A percentile compares a stretch with the other conserved stretches of the same genome.
Evolutionary conservation across 306 rosid genomes (phyloP).

Genomic region (Arachis stenosperma): DNA sequence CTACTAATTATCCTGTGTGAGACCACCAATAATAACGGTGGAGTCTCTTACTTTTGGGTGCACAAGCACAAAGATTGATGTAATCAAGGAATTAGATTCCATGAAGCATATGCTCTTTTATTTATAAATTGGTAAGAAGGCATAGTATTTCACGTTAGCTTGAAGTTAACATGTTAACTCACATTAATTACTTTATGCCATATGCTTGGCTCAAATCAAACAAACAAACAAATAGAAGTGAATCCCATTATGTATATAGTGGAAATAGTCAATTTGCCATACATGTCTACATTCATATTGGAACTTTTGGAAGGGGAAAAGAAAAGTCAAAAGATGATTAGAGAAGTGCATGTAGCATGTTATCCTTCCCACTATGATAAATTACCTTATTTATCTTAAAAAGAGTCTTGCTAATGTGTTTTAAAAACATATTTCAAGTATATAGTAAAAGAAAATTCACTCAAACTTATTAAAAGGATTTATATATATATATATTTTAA

Average conservation of each 20-base stretch:
- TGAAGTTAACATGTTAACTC: conserved; percentile 38
- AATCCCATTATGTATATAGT: conserved; percentile 29
- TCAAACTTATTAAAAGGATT: too few relatives aligned
- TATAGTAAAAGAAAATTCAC: too few relatives aligned
- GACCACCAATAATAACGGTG: conserved; percentile 36
- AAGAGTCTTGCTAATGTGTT: background rate
- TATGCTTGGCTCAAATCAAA: conserved; percentile 43
- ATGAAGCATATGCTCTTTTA: conserved; percentile 31
- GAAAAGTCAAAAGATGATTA: background rate
- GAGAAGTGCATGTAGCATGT: background rate
- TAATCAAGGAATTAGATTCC: conserved; percentile 50
- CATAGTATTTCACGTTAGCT: conserved; percentile 38
- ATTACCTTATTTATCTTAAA: conserved; percentile 6
- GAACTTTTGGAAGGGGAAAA: too few relatives aligned
- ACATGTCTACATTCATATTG: conserved; percentile 1
- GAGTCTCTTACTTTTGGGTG: conserved; percentile 29
- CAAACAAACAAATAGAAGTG: conserved; percentile 31
- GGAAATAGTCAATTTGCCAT: conserved; percentile 38
- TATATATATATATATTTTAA: too few relatives aligned
- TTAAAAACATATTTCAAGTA: too few relatives aligned
- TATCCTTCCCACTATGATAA: conserved; percentile 14
- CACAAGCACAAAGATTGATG: conserved; percentile 29
- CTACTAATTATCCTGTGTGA: conserved; percentile 15
- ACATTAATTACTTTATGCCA: conserved; percentile 34
- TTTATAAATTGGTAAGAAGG: conserved; percentile 37